Evolutionary conservation across 2,329 filamentous ascomycete genomes (phyloP).

Genomic region (Achaetomium macrosporum): DNA sequence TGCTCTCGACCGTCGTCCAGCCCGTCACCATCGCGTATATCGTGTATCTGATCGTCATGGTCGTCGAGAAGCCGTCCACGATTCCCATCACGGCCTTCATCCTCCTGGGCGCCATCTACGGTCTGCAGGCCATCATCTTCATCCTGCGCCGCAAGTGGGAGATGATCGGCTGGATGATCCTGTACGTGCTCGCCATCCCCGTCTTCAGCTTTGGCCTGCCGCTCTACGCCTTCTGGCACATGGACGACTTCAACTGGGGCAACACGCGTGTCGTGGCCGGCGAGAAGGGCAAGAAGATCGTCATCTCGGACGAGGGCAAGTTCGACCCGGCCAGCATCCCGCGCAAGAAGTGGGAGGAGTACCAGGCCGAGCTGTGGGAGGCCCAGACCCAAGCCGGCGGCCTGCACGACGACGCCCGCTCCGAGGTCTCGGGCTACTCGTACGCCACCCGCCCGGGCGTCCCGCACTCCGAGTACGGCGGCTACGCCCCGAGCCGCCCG

Average conservation of each 20-base stretch:
- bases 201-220: constrained; percentile 88
- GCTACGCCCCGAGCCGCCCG: constrained; percentile 48
- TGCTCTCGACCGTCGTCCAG: constrained; percentile 86
- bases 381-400: constrained; percentile 54
- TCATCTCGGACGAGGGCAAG: constrained; percentile 95
- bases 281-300: constrained; percentile 84
- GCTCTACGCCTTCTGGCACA: constrained; percentile 96
- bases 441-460: constrained; percentile 76
- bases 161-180: constrained; percentile 99
- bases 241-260: constrained; percentile 99
- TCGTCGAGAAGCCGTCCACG: constrained; percentile 54
- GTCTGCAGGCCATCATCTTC: constrained; percentile 95
- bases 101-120: constrained; percentile 90
- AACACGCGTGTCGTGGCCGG: constrained; percentile 96
- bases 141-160: constrained; percentile 97
- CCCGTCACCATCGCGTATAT: constrained; percentile 89
- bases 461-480: constrained; percentile 62
- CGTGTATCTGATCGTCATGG: constrained; percentile 74
- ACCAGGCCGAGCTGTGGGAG: constrained; percentile 97
- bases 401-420: constrained; percentile 74
- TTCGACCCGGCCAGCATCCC: constrained; percentile 91
- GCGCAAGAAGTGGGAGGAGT: constrained; percentile 99
- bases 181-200: constrained; percentile 86
- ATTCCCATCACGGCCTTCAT: constrained; percentile 85
- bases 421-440: constrained; percentile 86